Evolutionary conservation across 2,329 filamentous ascomycete genomes (phyloP), one percentile per base, ranked within the genome.

Genomic region (Aspergillus glaucus): DNA sequence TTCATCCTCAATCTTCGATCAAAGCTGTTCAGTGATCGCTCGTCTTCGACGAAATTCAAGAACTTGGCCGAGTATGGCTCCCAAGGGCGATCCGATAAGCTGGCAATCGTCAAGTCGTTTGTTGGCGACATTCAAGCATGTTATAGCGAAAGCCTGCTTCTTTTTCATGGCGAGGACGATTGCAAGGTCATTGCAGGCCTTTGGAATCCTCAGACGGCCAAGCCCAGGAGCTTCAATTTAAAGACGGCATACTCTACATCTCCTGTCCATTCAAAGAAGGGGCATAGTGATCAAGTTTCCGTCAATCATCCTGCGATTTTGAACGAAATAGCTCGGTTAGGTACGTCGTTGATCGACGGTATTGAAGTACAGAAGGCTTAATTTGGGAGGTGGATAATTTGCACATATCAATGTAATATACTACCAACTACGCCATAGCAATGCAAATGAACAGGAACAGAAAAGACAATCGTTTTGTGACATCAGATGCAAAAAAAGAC

Each of bases 1-100:
- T 85, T 97, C 54, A 72, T 92, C n/a, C 74, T 98, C 47, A 80
- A 85, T 61, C 73, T 97, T 17, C 79, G 81, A 14, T 56, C 76
- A 28, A 82, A 79, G 44, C 64, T 79, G 49, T 69, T 58, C 63
- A 45, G 69, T 40, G 58, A 71, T 72, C 43, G 63, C 66, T 34
- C 63, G 49, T 61, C 49, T n/a, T 63, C 50, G 56, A 65, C 51
- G 54, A 71, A 51, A 26, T 96, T 85, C 76, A 95, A 95, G 71
- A 96, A 96, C 64, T 75, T 96, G 30, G 81, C 86, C n/a, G 54
- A 67, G 60, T 46, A 69, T 62, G 53, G 67, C 69, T 8, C 75
- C 3, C 61, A 64, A 40, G 63, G 67, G 47, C 55, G 69, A 58
- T 45, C 77, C 30, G 60, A 84, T 4, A 79, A 81, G 2, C 78